Conservation (phyloP, 225 moss, liverwort and hornwort genomes). For the Lunularia cruciata region DNA sequence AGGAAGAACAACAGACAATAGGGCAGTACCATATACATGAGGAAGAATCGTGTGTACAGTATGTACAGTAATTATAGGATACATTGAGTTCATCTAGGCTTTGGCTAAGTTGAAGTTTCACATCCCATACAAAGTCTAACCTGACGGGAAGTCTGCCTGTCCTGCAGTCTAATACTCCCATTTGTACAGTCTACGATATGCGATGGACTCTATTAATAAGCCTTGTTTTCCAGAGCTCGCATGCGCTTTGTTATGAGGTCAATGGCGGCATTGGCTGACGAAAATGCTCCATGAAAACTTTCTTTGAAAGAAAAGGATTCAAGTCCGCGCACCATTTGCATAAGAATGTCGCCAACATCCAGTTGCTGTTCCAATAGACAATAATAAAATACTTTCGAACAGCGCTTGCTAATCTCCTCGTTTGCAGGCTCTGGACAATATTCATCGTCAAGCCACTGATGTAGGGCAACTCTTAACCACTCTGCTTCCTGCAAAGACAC, state of each 20-base stretch:
- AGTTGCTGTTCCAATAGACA: conserved; percentile 90
- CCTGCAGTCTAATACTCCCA: too few relatives aligned
- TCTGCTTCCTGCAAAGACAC: conserved; percentile 71
- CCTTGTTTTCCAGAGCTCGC: conserved; percentile 36
- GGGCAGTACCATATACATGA: too few relatives aligned
- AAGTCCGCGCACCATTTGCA: conserved; percentile 95
- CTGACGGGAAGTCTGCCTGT: too few relatives aligned
- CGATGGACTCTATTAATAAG: too few relatives aligned
- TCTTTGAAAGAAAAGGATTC: conserved; percentile 95
- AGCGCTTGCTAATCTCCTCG: conserved; percentile 86
- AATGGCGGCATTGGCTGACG: conserved; percentile 92
- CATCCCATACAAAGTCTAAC: too few relatives aligned
- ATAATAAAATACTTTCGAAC: conserved; percentile 75
- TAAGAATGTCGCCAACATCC: conserved; percentile 91
- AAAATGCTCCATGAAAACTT: conserved; percentile 93
- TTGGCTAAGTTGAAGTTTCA: too few relatives aligned
- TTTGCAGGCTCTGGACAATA: conserved; percentile 95
- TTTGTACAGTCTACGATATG: too few relatives aligned
- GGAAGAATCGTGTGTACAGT: too few relatives aligned
- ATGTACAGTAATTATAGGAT: too few relatives aligned
- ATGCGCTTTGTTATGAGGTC: conserved; percentile 87
- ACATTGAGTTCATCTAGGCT: too few relatives aligned
- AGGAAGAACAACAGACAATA: too few relatives aligned
- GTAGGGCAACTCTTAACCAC: conserved; percentile 83
- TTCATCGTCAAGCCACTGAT: conserved; percentile 92